Base-by-base conservation (phyloP, 805 yeast genomes). In the Deakozyma indianensis region DNA sequence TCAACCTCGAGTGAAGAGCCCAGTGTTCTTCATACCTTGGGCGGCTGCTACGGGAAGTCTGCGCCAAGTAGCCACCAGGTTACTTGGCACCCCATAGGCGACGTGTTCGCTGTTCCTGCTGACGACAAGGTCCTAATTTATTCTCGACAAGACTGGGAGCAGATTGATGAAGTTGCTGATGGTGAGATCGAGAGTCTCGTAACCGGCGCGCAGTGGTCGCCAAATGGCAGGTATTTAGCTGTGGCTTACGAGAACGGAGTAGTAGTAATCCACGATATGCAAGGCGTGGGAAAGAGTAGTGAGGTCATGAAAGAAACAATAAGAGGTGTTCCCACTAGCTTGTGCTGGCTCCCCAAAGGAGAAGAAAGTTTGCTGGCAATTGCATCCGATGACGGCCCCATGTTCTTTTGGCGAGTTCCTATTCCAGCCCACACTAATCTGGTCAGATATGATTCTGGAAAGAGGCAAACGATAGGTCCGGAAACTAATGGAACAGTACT, bases 71-170 rank as follows among this genome's bases (percentile, higher is more conserved):
- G 78, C 22, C 70, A 83, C 0, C 71, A 71, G 38, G 70, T 77
- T 1, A 74, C 72, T 29, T 86, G 95, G 95, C 74, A 77, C 47
- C 74, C 81, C 1, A 68, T 71, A 45, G 94, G 94, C 16, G 74
- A 74, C 45, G 59, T 67, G n/a, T 66, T 86, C 42, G 85, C 87
- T 1, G 55, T 84, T 18, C 87, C 94, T 1, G 65, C 80, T 4
- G 63, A 67, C 29, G 63, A 56, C 25, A 60, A 57, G 15, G 47
- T 64, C 18, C 57, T 55, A 2, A 49, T 64, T 2, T 50, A 55
- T 32, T 46, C 58, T 20, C 41, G 56, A 3, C 51, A 50, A 24
- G 47, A 52, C 24, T 58, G 63, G 61, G 4, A 14, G 38, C 18
- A 5, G 4, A 5, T 32, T 14, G 38, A 32, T 32, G 38, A 32